A percentile compares a stretch with the other conserved stretches of the same genome.
Conservation (phyloP, 768 basidiomycete species). For the Gymnopilus junonius region DNA sequence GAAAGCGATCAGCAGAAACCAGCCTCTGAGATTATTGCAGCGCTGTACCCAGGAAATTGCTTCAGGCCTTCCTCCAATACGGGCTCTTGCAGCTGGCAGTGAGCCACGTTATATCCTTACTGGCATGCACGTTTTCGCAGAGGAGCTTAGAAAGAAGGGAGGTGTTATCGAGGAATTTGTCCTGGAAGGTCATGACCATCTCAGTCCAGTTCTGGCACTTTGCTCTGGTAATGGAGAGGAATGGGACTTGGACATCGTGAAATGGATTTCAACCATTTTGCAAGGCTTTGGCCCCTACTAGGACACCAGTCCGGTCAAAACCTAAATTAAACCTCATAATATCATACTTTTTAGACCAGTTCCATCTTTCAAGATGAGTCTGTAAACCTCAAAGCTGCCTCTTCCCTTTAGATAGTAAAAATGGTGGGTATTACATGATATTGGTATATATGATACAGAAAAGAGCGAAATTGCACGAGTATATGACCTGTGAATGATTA, state of each 20-base stretch:
- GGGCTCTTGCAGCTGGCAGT: constrained; percentile 23
- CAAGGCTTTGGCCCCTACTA: not conserved
- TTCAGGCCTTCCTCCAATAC: constrained; percentile 20
- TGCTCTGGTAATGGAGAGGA: constrained; percentile 26
- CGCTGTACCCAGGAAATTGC: constrained; percentile 11
- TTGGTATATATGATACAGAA: not conserved
- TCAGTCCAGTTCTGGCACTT: constrained; percentile 29
- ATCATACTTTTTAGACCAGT: too few species aligned
- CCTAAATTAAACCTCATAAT: too few species aligned
- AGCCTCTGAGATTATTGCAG: constrained; percentile 24
- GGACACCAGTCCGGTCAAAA: too few species aligned
- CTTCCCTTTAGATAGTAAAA: not conserved
- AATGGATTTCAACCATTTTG: constrained; percentile 14
- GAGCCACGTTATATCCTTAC: constrained; percentile 25
- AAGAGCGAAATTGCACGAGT: not conserved
- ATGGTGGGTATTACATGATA: not conserved
- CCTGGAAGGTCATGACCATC: constrained; percentile 30
- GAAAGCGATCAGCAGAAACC: constrained; percentile 14
- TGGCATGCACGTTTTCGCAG: constrained; percentile 16
- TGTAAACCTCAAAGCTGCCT: not conserved
- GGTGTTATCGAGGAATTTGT: constrained; percentile 19
- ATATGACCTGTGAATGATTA: not conserved
- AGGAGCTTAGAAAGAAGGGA: constrained; percentile 20
- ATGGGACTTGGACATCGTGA: constrained; percentile 24
- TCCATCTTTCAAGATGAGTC: too few species aligned